Evolutionary conservation across 73 alveolate genomes (phyloP), one percentile per base, ranked within the genome.

Genomic region (Paraurostyla sp.): DNA sequence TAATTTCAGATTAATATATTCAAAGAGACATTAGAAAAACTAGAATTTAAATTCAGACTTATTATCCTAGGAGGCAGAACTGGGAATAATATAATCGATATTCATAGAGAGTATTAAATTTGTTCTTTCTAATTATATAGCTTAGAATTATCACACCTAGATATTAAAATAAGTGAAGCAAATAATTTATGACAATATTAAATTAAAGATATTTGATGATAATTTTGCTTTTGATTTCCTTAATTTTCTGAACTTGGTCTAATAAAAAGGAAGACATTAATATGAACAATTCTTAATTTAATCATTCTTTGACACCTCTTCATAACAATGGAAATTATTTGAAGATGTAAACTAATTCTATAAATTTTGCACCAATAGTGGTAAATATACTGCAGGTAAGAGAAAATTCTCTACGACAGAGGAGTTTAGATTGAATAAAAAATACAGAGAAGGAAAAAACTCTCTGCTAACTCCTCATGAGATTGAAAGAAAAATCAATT

Each of bases 341-440:
- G 40, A 51, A 0, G 9, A 11, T 0, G 20, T 52, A 13, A 52
- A 76, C 78, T 29, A 27, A 22, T 7, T n/a, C 23, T 51, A n/a
- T 29, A 58, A 76, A 27, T 49, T 51, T 20, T 76, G 89, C 78
- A 76, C 89, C n/a, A 56, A 49, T 32, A 51, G 80, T 3, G 89
- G 71, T 0, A 32, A 27, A 4, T 76, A 76, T 33, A 23, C 48
- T 3, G 22, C 36, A 3, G 49, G 42, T 1, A 23, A 32, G 29
- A 52, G 89, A 13, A 49, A 29, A 35, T 76, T 51, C 43, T 76
- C 89, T 7, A 52, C 54, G 6, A n/a, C 89, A 51, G 89, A 76
- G 27, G 89, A 76, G 54, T 76, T 33, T 40, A 46, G 76, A 16
- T 58, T 76, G 20, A 76, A 76, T 32, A 23, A 56, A 15, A 9